These are phyloP conservation scores for Chaetomiaceae sp. DNA, from an alignment of 2,329 filamentous ascomycete species.

Conservation along the genomic window DNA sequence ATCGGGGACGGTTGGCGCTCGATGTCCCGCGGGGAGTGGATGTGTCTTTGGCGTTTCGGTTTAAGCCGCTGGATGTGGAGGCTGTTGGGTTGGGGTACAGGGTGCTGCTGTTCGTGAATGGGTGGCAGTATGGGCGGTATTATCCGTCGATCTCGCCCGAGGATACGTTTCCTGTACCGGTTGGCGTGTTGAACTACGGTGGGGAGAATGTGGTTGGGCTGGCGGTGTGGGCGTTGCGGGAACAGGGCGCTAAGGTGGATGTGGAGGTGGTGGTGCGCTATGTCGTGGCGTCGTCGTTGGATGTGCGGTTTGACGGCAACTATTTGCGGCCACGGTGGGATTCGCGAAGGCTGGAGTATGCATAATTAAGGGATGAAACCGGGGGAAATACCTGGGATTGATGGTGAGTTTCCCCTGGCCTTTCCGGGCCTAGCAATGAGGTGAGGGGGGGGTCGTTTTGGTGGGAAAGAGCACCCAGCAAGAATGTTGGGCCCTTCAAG, in stretches of 20 bases:
- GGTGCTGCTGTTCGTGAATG: slow-evolving; percentile 9
- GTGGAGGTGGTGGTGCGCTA: slow-evolving; percentile 8
- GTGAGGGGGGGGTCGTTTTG: too few relatives aligned
- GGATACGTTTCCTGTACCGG: slow-evolving; percentile 6
- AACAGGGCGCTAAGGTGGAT: not conserved
- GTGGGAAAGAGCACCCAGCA: too few relatives aligned
- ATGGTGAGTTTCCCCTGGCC: too few relatives aligned
- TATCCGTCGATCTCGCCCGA: slow-evolving; percentile 3
- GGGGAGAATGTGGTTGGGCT: not conserved
- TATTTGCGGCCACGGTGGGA: slow-evolving; percentile 6
- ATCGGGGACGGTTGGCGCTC: not conserved
- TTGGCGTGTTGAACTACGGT: slow-evolving; percentile 1
- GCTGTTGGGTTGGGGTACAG: not conserved
- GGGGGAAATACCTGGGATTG: too few relatives aligned
- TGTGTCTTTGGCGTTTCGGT: slow-evolving; percentile 1
- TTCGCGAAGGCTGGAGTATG: not conserved
- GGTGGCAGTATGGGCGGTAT: slow-evolving; percentile 10
- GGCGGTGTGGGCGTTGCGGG: slow-evolving; percentile 7
- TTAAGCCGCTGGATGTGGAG: not conserved
- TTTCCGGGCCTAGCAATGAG: too few relatives aligned
- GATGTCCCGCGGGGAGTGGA: not conserved
- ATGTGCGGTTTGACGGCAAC: slow-evolving; percentile 3
- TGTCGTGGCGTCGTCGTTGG: slow-evolving; percentile 2
- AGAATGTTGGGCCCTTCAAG: too few relatives aligned
- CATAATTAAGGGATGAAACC: too few relatives aligned